phyloP scores from a whole-genome alignment of 225 moss, liverwort and hornwort genomes.

The Pseudisothecium myosuroides region DNA sequence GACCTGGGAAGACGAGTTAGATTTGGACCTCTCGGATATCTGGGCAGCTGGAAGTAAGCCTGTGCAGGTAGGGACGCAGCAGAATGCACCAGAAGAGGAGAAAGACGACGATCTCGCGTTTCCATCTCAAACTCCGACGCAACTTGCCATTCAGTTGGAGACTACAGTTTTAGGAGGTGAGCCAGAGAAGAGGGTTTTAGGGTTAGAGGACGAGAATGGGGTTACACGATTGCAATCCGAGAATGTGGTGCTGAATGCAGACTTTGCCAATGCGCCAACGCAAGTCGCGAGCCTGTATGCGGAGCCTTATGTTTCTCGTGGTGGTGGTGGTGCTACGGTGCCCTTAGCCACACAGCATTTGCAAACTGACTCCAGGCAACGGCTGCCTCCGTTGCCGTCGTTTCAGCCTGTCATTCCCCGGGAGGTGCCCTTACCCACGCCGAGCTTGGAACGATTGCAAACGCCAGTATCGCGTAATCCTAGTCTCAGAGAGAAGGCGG shows the following conservation, averaged over 20 bases:
- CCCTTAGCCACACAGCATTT: background rate
- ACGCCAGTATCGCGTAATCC: background rate
- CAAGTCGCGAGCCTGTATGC: constrained; percentile 9
- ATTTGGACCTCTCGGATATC: constrained; percentile 36
- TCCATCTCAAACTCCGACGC: background rate
- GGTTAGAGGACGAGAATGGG: background rate
- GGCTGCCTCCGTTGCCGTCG: background rate
- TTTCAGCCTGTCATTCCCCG: constrained; percentile 5
- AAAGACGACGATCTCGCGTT: constrained; percentile 21
- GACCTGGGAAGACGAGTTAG: constrained; percentile 41
- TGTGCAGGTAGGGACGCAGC: background rate
- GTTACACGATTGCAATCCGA: background rate
- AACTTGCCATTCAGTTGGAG: background rate
- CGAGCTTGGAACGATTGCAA: background rate
- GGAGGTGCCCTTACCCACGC: constrained; percentile 1
- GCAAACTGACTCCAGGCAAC: background rate
- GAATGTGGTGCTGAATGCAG: background rate
- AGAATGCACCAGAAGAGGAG: background rate
- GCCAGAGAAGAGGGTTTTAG: background rate
- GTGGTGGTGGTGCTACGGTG: background rate
- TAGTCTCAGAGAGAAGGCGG: background rate
- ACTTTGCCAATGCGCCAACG: constrained; percentile 16
- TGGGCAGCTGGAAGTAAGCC: constrained; percentile 15
- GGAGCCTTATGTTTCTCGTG: constrained; percentile 2
- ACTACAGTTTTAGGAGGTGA: background rate